These are phyloP conservation scores for Chlorophyllum brunneum DNA, from an alignment of 768 basidiomycete genomes.

Conservation along the genomic window DNA sequence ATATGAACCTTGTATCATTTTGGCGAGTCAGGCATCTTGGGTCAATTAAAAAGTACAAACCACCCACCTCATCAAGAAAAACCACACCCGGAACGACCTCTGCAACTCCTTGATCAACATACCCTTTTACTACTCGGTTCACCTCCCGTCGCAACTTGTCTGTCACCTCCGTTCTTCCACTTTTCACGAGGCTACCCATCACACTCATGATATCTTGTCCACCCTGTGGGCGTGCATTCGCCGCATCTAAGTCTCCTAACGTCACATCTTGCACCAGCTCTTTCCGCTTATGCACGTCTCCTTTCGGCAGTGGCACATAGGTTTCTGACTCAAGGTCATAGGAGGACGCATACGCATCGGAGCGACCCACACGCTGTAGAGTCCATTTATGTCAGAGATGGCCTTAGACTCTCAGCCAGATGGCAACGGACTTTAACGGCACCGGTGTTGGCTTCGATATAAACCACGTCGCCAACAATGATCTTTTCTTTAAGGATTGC, in stretches of 20 bases:
- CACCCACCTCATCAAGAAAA: slow-evolving; percentile 93
- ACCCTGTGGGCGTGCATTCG: slow-evolving; percentile 93
- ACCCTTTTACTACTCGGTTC: slow-evolving; percentile 95
- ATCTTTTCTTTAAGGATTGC: slow-evolving; percentile 97
- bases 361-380: slow-evolving; percentile 85
- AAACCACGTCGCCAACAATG: slow-evolving; percentile 94
- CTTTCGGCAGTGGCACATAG: slow-evolving; percentile 96
- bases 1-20: slow-evolving; percentile 78
- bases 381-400: slow-evolving; percentile 6
- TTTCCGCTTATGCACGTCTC: slow-evolving; percentile 94
- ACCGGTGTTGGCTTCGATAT: slow-evolving; percentile 90
- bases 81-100: slow-evolving; percentile 97
- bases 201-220: slow-evolving; percentile 99
- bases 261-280: slow-evolving; percentile 95
- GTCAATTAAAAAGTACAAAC: neutral
- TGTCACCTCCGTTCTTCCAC: slow-evolving; percentile 91
- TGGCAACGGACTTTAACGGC: slow-evolving; percentile 75
- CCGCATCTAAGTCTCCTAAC: slow-evolving; percentile 91
- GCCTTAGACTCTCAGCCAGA: neutral
- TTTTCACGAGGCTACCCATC: slow-evolving; percentile 89
- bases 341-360: slow-evolving; percentile 95
- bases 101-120: slow-evolving; percentile 97
- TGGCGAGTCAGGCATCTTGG: neutral
- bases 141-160: slow-evolving; percentile 95
- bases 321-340: slow-evolving; percentile 98